Base-by-base conservation (phyloP, 2,329 filamentous ascomycete genomes). In the Graphiopsis chlorocephala region DNA sequence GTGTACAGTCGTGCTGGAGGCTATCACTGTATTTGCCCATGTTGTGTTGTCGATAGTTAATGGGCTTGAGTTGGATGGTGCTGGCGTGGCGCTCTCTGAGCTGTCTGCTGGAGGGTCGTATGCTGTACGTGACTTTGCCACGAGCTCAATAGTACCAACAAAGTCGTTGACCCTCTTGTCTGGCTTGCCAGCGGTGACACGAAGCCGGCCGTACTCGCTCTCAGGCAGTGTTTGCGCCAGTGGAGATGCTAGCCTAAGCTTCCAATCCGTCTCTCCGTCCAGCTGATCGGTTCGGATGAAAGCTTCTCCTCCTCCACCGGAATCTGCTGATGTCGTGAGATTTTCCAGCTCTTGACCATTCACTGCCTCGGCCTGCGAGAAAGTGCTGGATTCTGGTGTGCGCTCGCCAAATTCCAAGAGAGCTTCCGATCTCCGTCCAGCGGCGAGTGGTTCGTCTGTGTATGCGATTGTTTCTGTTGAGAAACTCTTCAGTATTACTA, bases 261-360 rank as follows among this genome's bases (percentile, higher is more conserved):
- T 99, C 96, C 95, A 99, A 74, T 99, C 95, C 0, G 95, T 99
- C 79, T 99, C 95, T 71, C 95, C 95, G 73, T 99, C 95, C 11
- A 99, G 84, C 75, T 99, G 95, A 77, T 99, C 95, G 1, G 96
- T 99, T 66, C 95, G 87, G 74, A 99, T 98, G 73, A 99, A 99
- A 0, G 94, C 94, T 78, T 99, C 96, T 29, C 93, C 93, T 28
- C 84, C 83, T n/a, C 84, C 76, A 42, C 78, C 77, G 0, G 75
- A 72, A 63, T 77, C 75, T 23, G 69, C 65, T 15, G 75, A 72
- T 23, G 74, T 76, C 2, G 75, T 77, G 57, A 71, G 62, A 52
- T 77, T 73, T 29, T 70, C 68, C 42, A 75, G 63, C 11, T 68
- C 52, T 38, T 64, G 55, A 3, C 68, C 67, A 29, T 66, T 47